Percentiles rank a stretch among this genome's conserved stretches.
Evolutionary conservation across 2,329 filamentous ascomycete species (phyloP).

Genomic region (Raffaelea ambrosiae): DNA sequence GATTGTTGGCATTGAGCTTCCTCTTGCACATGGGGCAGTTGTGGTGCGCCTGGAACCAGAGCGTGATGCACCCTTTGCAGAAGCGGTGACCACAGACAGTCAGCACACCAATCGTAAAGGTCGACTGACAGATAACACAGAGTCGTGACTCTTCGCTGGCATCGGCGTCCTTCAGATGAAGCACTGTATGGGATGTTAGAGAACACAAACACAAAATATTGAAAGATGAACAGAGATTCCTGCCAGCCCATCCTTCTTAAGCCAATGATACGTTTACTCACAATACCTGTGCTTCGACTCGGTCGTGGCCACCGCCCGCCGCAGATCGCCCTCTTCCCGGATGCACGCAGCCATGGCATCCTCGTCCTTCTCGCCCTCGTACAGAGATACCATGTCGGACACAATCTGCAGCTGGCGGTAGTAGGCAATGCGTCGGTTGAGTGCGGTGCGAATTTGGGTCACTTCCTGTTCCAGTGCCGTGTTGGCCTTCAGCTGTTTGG

Average conservation of each 20-base stretch:
- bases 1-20: constrained; percentile 53
- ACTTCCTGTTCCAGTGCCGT: constrained; percentile 57
- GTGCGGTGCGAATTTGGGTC: constrained; percentile 64
- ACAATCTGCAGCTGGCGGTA: constrained; percentile 84
- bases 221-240: no score
- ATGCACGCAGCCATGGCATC: constrained; percentile 32
- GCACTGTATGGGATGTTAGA: constrained; percentile 26
- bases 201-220: no score
- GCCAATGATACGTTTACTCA: no score
- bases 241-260: no score
- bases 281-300: constrained; percentile 70
- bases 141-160: constrained; percentile 55
- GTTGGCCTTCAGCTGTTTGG: constrained; percentile 40
- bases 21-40: constrained; percentile 84
- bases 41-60: constrained; percentile 67
- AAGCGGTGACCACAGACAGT: constrained; percentile 90
- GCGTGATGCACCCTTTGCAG: constrained; percentile 75
- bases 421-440: constrained; percentile 82
- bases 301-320: constrained; percentile 49
- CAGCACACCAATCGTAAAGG: constrained; percentile 69
- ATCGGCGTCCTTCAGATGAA: constrained; percentile 48
- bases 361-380: constrained; percentile 55
- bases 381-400: constrained; percentile 77
- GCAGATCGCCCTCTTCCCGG: constrained; percentile 40
- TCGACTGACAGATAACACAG: constrained; percentile 78